Conservation (phyloP, 2,329 filamentous ascomycete genomes). For the Phaeophleospora eucalypticola region DNA sequence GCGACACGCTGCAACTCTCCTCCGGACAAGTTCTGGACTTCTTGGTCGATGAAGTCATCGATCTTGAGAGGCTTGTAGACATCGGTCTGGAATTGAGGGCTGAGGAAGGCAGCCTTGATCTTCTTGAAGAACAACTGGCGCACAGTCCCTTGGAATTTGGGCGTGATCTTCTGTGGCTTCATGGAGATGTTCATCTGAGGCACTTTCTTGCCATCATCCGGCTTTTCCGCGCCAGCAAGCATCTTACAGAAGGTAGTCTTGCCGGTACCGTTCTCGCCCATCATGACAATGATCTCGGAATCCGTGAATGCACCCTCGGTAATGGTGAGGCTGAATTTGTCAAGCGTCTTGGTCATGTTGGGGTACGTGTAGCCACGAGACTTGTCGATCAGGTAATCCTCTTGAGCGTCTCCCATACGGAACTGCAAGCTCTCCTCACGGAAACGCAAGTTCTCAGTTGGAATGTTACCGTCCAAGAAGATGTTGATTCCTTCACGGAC, state of each 20-base stretch:
- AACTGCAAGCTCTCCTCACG: conserved; percentile 95
- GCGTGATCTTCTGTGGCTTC: conserved; percentile 99
- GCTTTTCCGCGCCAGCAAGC: conserved; percentile 87
- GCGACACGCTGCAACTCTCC: conserved; percentile 99
- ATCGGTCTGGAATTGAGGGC: conserved; percentile 97
- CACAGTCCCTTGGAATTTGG: conserved; percentile 95
- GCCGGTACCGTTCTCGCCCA: conserved; percentile 99
- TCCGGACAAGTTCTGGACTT: conserved; percentile 97
- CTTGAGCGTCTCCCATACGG: conserved; percentile 82
- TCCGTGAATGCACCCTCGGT: conserved; percentile 87
- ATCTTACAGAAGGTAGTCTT: conserved; percentile 99
- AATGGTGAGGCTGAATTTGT: conserved; percentile 78
- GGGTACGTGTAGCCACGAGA: conserved; percentile 83
- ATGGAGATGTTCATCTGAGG: conserved; percentile 97
- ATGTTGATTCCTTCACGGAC: conserved; percentile 99
- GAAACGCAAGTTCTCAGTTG: conserved; percentile 97
- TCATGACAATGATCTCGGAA: conserved; percentile 98
- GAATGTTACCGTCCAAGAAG: conserved; percentile 96
- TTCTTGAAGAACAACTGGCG: conserved; percentile 99
- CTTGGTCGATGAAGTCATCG: conserved; percentile 98
- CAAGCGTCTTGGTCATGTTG: conserved; percentile 86
- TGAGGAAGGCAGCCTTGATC: conserved; percentile 95
- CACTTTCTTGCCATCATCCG: conserved; percentile 71
- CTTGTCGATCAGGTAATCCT: conserved; percentile 83
- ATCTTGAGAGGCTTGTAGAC: conserved; percentile 99